Conservation (phyloP, 2,329 filamentous ascomycete genomes). For the Metarhizium humberi region DNA sequence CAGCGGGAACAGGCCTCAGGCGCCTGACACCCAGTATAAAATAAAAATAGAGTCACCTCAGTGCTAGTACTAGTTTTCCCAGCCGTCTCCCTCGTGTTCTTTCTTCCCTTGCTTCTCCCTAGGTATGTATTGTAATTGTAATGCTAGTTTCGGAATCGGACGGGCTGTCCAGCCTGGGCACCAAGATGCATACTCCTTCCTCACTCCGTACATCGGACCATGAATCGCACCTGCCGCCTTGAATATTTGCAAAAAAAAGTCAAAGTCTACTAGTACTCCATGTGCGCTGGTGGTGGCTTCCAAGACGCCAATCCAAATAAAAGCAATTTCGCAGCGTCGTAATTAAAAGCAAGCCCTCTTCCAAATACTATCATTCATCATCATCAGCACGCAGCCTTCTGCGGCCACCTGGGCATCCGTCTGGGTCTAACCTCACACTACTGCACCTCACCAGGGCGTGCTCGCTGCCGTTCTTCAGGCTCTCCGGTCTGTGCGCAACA, state of each 20-base stretch:
- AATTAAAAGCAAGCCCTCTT: not conserved
- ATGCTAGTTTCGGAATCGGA: too few species aligned
- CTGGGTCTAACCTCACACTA: not conserved
- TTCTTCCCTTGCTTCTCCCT: too few species aligned
- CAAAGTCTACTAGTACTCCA: too few species aligned
- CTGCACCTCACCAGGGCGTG: not conserved
- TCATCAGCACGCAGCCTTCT: not conserved
- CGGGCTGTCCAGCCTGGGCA: too few species aligned
- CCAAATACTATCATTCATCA: not conserved
- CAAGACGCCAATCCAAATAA: not conserved
- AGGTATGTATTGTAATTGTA: too few species aligned
- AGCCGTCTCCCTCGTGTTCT: too few species aligned
- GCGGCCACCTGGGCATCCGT: not conserved
- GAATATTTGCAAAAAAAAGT: too few species aligned
- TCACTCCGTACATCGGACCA: not conserved
- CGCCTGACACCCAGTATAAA: too few species aligned
- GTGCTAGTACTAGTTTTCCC: too few species aligned
- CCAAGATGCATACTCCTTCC: too few species aligned
- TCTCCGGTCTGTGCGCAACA: not conserved
- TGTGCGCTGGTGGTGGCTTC: not conserved
- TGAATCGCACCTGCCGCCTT: not conserved
- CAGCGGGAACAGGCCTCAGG: too few species aligned
- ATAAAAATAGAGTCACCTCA: too few species aligned
- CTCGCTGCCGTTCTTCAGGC: not conserved
- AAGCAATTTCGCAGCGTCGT: slow-evolving; percentile 2